phyloP scores from a whole-genome alignment of 1,139 yeast genomes.

The Yamadazyma epiphylla region DNA sequence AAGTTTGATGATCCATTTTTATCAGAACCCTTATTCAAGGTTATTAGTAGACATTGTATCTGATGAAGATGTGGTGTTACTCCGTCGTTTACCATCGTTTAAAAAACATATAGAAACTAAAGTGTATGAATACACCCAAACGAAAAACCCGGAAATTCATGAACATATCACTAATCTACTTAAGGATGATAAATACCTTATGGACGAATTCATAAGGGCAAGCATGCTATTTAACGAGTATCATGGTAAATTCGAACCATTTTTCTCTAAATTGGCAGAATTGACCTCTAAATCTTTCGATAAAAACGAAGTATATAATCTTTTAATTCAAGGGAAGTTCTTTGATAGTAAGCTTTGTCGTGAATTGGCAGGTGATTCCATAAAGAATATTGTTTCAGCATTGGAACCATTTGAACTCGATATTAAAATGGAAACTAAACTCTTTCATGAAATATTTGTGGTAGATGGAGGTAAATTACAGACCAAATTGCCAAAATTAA shows the following conservation, averaged over 20 bases:
- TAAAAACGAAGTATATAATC: constrained; percentile 1
- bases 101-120: constrained; percentile 29
- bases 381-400: background rate
- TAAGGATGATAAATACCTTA: constrained; percentile 15
- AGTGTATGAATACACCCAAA: constrained; percentile 9
- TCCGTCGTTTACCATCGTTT: constrained; percentile 37
- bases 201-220: constrained; percentile 3
- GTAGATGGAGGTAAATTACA: constrained; percentile 29
- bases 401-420: constrained; percentile 1
- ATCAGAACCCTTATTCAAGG: constrained; percentile 61
- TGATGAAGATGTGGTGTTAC: constrained; percentile 13
- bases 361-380: too few species aligned
- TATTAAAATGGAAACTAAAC: constrained; percentile 3
- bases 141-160: constrained; percentile 8
- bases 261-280: background rate
- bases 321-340: constrained; percentile 2
- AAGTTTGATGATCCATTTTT: constrained; percentile 67
- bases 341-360: too few species aligned
- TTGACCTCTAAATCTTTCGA: background rate
- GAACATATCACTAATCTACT: constrained; percentile 12
- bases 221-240: too few species aligned
- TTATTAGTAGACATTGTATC: constrained; percentile 16
- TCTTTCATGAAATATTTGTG: constrained; percentile 39
- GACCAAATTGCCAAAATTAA: constrained; percentile 18
- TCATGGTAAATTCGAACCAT: too few species aligned